A percentile compares a stretch with the other conserved stretches of the same genome.
These are phyloP conservation scores for Coelastrella sp. DNA, from an alignment of 139 green algal species.

Conservation along the genomic window DNA sequence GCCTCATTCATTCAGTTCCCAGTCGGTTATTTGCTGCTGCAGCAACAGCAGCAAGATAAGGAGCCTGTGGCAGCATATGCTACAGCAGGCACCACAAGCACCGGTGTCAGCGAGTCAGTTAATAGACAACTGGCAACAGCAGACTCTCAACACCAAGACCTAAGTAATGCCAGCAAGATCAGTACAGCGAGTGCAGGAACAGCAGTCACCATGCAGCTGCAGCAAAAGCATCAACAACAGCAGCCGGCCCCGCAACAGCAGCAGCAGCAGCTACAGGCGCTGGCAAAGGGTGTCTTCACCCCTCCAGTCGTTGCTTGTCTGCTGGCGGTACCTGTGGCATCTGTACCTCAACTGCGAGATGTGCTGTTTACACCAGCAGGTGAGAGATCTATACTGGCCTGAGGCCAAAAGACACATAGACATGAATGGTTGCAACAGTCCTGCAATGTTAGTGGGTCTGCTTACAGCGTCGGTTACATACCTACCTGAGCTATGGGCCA, in stretches of 20 bases:
- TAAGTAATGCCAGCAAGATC: slow-evolving; percentile 3
- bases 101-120: background rate
- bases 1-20: slow-evolving; percentile 64
- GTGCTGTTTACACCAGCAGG: slow-evolving; percentile 47
- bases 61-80: background rate
- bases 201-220: background rate
- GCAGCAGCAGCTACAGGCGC: background rate
- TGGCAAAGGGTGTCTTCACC: slow-evolving; percentile 37
- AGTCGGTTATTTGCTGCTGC: slow-evolving; percentile 48
- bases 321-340: slow-evolving; percentile 47
- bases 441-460: background rate
- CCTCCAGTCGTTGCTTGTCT: slow-evolving; percentile 51
- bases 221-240: slow-evolving; percentile 3
- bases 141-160: background rate
- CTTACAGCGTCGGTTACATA: background rate
- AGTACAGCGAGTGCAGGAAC: background rate
- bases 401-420: too few relatives aligned
- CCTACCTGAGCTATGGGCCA: too few relatives aligned
- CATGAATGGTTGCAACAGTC: too few relatives aligned
- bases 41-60: slow-evolving; percentile 1
- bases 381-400: background rate
- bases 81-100: slow-evolving; percentile 8
- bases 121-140: slow-evolving; percentile 32
- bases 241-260: slow-evolving; percentile 34
- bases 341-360: slow-evolving; percentile 5